Evolutionary conservation across 169 alveolate species (phyloP).

Genomic region (Plasmodium malariae): DNA sequence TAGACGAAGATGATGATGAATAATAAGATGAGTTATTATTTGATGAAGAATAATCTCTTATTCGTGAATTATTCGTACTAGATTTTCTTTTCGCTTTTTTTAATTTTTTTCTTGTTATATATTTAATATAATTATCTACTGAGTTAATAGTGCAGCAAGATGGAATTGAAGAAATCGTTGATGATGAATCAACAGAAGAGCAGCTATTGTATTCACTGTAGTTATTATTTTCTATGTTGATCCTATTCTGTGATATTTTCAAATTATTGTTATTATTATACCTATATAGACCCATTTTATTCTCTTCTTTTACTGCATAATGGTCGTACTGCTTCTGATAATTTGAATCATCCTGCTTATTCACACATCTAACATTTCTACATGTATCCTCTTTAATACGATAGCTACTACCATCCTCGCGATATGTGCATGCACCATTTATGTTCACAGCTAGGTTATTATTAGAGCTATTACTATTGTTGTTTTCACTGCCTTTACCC

Average conservation of each 20-base stretch:
- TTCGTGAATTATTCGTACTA: not conserved
- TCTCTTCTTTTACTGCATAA: no score
- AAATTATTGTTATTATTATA: no score
- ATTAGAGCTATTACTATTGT: not conserved
- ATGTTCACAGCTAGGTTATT: no score
- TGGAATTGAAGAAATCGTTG: constrained; percentile 41
- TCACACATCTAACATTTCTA: no score
- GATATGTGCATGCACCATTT: no score
- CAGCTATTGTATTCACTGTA: not conserved
- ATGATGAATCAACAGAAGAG: constrained; percentile 3
- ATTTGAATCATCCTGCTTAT: no score
- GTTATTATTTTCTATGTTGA: not conserved
- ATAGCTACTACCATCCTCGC: no score
- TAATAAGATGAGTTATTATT: constrained; percentile 5
- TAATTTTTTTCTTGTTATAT: constrained; percentile 26
- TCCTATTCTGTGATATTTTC: no score
- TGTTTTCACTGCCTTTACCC: not conserved
- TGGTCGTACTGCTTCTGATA: no score
- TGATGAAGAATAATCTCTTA: not conserved
- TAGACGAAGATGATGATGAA: constrained; percentile 8
- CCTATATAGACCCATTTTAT: no score
- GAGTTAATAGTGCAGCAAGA: constrained; percentile 60
- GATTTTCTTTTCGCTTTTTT: constrained; percentile 1
- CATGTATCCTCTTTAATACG: no score
- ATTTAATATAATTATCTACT: constrained; percentile 46